Base-by-base conservation (phyloP, 2,329 filamentous ascomycete genomes). In the Monilinia polystroma region DNA sequence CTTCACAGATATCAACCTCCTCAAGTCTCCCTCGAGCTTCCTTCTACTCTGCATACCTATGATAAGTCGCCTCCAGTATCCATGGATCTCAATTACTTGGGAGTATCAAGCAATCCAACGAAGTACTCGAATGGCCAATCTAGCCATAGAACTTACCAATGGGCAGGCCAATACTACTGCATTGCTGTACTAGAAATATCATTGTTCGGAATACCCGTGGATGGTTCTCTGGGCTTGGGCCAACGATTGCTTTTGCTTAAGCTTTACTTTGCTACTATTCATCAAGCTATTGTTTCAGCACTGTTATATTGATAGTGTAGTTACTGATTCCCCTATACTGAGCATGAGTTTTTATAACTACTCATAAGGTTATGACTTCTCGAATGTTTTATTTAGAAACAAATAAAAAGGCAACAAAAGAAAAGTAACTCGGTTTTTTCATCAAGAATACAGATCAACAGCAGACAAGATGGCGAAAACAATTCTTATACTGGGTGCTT, bases 401-500 rank as follows among this genome's bases (percentile, higher is more conserved):
- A 26, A 23, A 38, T 16, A 43, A 51, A 38, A 60, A 51, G 29
- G 26, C 29, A 26, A 51, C 14, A 7, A 18, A 60, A 60, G 7
- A 18, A 60, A 10, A 38, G 41, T 43, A 43, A 16, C 23, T 45
- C 26, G 7, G 11, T 32, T 43, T 16, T 4, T 14, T 11, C 3
- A 14, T 7, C 20, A 26, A 29, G 29, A 45, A 38, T 49, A 38
- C 53, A 35, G 23, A 45, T 59, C 41, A 45, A 41, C 35, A 41
- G 29, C 32, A 45, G 23, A 55, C 35, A 68, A 41, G 18, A 74
- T 74, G 73, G n/a, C 68, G 35, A 73, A 72, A 56, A 74, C 71
- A 20, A 82, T 85, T 66, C 75, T 86, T 63, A 78, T 87, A 45
- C 75, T 87, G 1, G 85, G 85, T 35, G 83, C 79, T n/a, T 84